Conservation (phyloP, 192 early-diverging fungal species). For the Gryganskiella cystojenkinii region DNA sequence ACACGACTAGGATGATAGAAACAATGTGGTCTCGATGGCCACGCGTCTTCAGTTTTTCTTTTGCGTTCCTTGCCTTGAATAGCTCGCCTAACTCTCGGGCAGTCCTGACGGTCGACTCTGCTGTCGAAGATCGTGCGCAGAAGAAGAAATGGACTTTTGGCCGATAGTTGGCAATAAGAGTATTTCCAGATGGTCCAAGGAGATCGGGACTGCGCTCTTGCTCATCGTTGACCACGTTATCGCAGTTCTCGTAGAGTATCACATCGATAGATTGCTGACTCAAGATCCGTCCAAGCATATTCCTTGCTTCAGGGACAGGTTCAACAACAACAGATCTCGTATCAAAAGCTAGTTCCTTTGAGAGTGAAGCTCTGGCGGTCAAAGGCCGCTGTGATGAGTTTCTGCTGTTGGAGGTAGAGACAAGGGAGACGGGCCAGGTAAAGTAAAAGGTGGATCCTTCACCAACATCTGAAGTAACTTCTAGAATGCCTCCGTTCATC, state of each 20-base stretch:
- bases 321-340: constrained; percentile 10
- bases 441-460: constrained; percentile 78
- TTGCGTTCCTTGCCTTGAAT: constrained; percentile 20
- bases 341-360: constrained; percentile 32
- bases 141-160: constrained; percentile 51
- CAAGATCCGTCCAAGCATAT: constrained; percentile 27
- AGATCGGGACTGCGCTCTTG: constrained; percentile 11
- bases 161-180: constrained; percentile 20
- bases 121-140: constrained; percentile 19
- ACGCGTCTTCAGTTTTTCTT: background rate
- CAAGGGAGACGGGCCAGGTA: constrained; percentile 53
- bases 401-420: background rate
- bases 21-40: constrained; percentile 30
- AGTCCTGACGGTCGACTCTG: constrained; percentile 19
- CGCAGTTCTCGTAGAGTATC: constrained; percentile 26
- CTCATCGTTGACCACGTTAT: constrained; percentile 32
- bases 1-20: constrained; percentile 44
- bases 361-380: constrained; percentile 15
- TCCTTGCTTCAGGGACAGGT: constrained; percentile 14
- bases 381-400: constrained; percentile 4
- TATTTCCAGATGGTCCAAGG: constrained; percentile 7
- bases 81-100: constrained; percentile 27
- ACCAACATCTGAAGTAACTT: constrained; percentile 69
- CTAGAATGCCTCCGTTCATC: constrained; percentile 75
- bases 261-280: constrained; percentile 37